These are phyloP conservation scores for Phytopythium boreale DNA, from an alignment of 352 stramenopile genomes.

Conservation along the genomic window DNA sequence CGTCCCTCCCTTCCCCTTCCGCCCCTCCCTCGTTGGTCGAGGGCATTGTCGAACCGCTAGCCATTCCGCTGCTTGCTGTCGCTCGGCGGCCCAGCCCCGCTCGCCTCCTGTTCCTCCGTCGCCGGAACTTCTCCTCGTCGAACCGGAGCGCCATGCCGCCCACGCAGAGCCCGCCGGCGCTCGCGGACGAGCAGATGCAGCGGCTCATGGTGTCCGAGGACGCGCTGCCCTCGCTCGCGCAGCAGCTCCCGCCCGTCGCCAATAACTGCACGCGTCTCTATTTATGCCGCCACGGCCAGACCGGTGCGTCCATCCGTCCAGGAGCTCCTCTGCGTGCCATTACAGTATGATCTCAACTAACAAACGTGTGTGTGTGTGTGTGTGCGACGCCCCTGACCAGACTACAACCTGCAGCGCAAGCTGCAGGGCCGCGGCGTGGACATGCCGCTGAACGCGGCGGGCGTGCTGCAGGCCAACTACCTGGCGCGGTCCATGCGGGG, in stretches of 20 bases:
- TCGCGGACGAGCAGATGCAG: conserved; percentile 21
- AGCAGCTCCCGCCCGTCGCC: conserved; percentile 55
- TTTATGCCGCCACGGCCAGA: conserved; percentile 78
- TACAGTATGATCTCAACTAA: no score
- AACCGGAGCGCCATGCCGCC: conserved; percentile 15
- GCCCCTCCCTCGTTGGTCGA: not conserved
- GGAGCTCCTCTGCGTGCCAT: no score
- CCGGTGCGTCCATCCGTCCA: conserved; percentile 29
- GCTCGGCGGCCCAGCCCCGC: not conserved
- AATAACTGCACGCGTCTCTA: conserved; percentile 58
- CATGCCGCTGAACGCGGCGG: conserved; percentile 59
- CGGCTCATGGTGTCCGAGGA: conserved; percentile 13
- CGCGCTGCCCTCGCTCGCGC: conserved; percentile 23
- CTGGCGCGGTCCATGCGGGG: conserved; percentile 63
- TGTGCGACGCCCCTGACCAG: conserved; percentile 8
- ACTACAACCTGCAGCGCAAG: conserved; percentile 70
- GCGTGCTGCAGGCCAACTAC: conserved; percentile 50
- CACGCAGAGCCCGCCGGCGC: conserved; percentile 12
- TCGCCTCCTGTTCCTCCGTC: conserved; percentile 1
- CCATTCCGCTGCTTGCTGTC: conserved; percentile 1
- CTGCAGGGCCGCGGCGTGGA: conserved; percentile 81
- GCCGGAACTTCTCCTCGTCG: not conserved
- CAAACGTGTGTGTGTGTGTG: not conserved
- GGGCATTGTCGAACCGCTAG: not conserved
- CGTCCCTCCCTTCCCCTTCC: not conserved